A percentile compares a stretch with the other conserved stretches of the same genome.
Evolutionary conservation across 169 alveolate species (phyloP).

Genomic region (Cryptosporidium tyzzeri): DNA sequence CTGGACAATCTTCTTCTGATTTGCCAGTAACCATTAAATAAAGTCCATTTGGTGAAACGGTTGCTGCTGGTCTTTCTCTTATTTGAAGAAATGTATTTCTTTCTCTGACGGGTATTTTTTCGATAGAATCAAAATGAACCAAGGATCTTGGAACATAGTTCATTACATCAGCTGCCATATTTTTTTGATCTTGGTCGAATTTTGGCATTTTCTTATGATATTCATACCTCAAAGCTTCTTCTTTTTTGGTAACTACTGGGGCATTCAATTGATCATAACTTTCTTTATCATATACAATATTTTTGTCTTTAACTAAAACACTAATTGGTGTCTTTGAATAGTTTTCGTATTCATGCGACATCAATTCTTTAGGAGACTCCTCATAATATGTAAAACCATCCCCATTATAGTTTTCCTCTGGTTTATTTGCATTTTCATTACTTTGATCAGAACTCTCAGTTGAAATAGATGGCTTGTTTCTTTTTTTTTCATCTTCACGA

Average conservation of each 20-base stretch:
- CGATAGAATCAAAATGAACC: constrained; percentile 39
- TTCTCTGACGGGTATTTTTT: constrained; percentile 39
- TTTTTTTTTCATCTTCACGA: not conserved
- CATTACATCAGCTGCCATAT: constrained; percentile 17
- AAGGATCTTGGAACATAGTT: constrained; percentile 52
- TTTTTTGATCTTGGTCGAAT: constrained; percentile 15
- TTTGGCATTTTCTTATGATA: constrained; percentile 68
- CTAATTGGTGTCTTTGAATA: constrained; percentile 35
- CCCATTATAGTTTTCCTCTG: not conserved
- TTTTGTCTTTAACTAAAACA: constrained; percentile 19
- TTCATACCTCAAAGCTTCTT: constrained; percentile 26
- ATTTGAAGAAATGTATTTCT: constrained; percentile 29
- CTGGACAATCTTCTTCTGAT: constrained; percentile 43
- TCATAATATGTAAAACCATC: constrained; percentile 52
- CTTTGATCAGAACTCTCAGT: not conserved
- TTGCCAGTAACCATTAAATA: constrained; percentile 48
- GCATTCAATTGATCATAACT: constrained; percentile 26
- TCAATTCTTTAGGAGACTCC: constrained; percentile 53
- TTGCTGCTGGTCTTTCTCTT: constrained; percentile 75
- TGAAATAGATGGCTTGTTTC: not conserved
- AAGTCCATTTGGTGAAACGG: constrained; percentile 67
- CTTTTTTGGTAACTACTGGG: constrained; percentile 2
- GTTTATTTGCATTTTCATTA: not conserved
- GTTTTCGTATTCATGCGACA: constrained; percentile 30
- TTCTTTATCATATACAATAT: not conserved